Base-by-base conservation (phyloP, 129 eudicot genomes). In the Apium graveolens region DNA sequence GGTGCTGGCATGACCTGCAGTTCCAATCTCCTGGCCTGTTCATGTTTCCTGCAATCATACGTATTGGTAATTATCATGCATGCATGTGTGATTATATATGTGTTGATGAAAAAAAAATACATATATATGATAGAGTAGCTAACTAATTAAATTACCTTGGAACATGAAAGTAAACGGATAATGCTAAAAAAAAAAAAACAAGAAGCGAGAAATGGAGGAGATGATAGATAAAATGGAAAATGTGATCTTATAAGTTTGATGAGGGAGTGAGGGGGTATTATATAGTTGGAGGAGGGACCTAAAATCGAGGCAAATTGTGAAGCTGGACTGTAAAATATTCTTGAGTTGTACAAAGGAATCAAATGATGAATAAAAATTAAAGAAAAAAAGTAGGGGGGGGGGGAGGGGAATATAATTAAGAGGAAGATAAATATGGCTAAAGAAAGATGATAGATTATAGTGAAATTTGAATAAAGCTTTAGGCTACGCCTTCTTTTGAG, bases 21-120 rank as follows among this genome's bases (percentile, higher is more conserved):
- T 92, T 96, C 99, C 99, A 96, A 81, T 96, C 99, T 79, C 99
- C 97, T 83, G 99, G 99, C 83, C 99, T 89, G 79, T 85, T 94
- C 98, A 94, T 94, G 63, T 83, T 70, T 70, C 74, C 74, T 37
- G 71, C 39, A 65, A 55, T 9, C 66, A 57, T 2, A 57, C 2
- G 4, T n/a, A 49, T 49, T 1, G n/a, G 18, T 7, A 17, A 49
- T 0, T 0, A 48, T 1, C 21, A 51, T 20, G 26, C 13, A 62
- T 62, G 17, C 34, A 26, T 55, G 31, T 46, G 12, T n/a, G 12
- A 55, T 20, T 18, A 17, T 53, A 27, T 53, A 2, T 18, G n/a
- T 51, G 26, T 38, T 2, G 5, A 38, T 2, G 41, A 38, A 5
- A 42, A 42, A 9, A 11, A 43, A 1, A 43, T 1, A 5, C 2